These are phyloP conservation scores for Phellopilus nigrolimitatus DNA, from an alignment of 1,284 basidiomycete genomes.

Conservation along the genomic window DNA sequence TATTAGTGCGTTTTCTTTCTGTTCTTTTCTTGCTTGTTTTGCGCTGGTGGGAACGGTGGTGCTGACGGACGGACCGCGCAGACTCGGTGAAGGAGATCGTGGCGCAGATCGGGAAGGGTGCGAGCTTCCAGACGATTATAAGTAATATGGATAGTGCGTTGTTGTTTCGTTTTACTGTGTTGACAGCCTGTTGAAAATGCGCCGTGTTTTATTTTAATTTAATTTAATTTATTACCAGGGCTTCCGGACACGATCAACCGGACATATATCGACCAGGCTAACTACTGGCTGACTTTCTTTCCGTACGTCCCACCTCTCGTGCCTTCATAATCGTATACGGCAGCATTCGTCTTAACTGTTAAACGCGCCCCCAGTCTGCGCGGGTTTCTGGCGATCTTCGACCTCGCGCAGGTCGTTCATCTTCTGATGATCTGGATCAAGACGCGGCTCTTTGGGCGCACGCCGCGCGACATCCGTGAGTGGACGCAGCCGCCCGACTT, in stretches of 20 bases:
- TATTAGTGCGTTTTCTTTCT: conserved; percentile 59
- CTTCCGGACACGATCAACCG: conserved; percentile 68
- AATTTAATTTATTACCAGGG: conserved; percentile 38
- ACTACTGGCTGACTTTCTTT: conserved; percentile 94
- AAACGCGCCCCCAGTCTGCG: conserved; percentile 69
- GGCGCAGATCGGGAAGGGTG: conserved; percentile 58
- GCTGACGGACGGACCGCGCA: conserved; percentile 26
- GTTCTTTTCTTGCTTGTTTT: conserved; percentile 5
- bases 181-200: too few relatives aligned
- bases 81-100: conserved; percentile 66
- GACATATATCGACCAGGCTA: conserved; percentile 80
- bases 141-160: conserved; percentile 58
- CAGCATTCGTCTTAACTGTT: too few relatives aligned
- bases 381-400: conserved; percentile 91
- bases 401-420: conserved; percentile 93
- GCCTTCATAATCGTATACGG: neutral
- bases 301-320: conserved; percentile 49
- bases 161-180: neutral
- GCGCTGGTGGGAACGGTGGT: too few relatives aligned
- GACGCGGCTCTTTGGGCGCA: conserved; percentile 79
- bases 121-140: conserved; percentile 66
- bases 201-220: neutral
- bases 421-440: conserved; percentile 83
- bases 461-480: conserved; percentile 92
- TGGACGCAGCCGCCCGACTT: conserved; percentile 95